These are phyloP conservation scores for Rosa lucieae DNA, from an alignment of 306 rosid genomes.

Conservation along the genomic window DNA sequence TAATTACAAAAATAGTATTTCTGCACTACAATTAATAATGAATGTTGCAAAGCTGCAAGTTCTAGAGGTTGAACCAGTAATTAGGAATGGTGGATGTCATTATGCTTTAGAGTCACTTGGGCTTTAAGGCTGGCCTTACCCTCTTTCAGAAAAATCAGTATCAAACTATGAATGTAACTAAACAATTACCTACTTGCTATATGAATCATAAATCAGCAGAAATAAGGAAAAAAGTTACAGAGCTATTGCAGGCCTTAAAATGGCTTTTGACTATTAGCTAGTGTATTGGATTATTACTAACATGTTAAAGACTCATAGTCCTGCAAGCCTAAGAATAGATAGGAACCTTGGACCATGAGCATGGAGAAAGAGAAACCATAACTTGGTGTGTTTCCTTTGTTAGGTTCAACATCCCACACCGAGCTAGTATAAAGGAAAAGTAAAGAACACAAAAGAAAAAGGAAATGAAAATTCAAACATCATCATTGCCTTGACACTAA, in stretches of 20 bases:
- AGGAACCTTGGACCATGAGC: conserved; percentile 12
- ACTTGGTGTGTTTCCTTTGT: conserved; percentile 5
- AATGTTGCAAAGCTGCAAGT: not conserved
- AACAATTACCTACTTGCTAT: conserved; percentile 1
- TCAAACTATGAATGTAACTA: not conserved
- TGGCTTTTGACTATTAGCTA: not conserved
- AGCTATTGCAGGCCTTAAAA: conserved; percentile 6
- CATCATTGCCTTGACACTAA: conserved; percentile 16
- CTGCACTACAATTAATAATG: not conserved
- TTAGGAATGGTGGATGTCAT: not conserved
- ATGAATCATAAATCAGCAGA: not conserved
- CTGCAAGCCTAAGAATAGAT: conserved; percentile 12
- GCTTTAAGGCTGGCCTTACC: not conserved
- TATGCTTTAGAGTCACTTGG: not conserved
- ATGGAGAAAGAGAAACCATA: conserved; percentile 16
- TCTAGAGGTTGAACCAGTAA: not conserved
- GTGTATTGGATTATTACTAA: not conserved
- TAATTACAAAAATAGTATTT: not conserved
- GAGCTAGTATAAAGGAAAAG: conserved; percentile 25
- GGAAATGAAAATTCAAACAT: conserved; percentile 25
- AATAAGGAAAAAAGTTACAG: not conserved
- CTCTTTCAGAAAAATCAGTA: not conserved
- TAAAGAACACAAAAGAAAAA: conserved; percentile 7
- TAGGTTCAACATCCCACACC: conserved; percentile 11
- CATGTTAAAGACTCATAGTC: conserved; percentile 8